phyloP scores from a whole-genome alignment of 768 basidiomycete genomes.

The Rubroboletus satanas region DNA sequence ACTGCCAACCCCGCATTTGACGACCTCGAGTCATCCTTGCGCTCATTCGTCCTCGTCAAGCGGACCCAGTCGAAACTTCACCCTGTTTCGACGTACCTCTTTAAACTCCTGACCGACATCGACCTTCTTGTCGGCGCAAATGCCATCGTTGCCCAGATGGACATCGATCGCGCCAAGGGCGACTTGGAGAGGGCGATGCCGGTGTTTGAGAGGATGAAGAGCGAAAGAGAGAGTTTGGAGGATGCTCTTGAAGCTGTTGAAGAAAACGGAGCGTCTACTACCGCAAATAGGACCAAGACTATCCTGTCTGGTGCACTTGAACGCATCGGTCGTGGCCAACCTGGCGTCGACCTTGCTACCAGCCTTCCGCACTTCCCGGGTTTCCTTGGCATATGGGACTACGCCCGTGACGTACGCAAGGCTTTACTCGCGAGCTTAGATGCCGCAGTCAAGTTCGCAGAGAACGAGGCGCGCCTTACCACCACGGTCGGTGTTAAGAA shows the following conservation, averaged over 20 bases:
- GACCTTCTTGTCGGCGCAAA: slow-evolving; percentile 86
- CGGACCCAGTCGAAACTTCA: slow-evolving; percentile 94
- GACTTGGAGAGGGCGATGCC: slow-evolving; percentile 72
- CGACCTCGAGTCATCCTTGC: slow-evolving; percentile 82
- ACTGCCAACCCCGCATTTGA: slow-evolving; percentile 71
- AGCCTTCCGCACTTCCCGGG: slow-evolving; percentile 81
- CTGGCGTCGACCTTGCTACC: slow-evolving; percentile 51
- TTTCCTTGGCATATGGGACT: slow-evolving; percentile 78
- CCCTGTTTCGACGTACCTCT: slow-evolving; percentile 88
- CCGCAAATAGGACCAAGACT: slow-evolving; percentile 51
- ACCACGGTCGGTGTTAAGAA: slow-evolving; percentile 63
- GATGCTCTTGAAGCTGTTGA: slow-evolving; percentile 76
- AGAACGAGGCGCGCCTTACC: slow-evolving; percentile 74
- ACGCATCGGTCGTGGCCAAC: slow-evolving; percentile 69
- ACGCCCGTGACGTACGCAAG: slow-evolving; percentile 73
- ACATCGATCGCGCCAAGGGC: slow-evolving; percentile 65
- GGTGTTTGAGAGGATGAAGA: slow-evolving; percentile 84
- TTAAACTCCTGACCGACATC: slow-evolving; percentile 85
- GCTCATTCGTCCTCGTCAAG: slow-evolving; percentile 94
- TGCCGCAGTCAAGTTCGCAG: slow-evolving; percentile 69
- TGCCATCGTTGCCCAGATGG: slow-evolving; percentile 76
- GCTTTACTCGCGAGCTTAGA: slow-evolving; percentile 81
- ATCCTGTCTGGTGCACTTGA: slow-evolving; percentile 69
- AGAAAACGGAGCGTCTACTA: slow-evolving; percentile 60
- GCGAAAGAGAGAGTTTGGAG: slow-evolving; percentile 68